A percentile compares a stretch with the other conserved stretches of the same genome.
These are phyloP conservation scores for Nigrospora osmanthi DNA, from an alignment of 2,329 filamentous ascomycete genomes.

Conservation along the genomic window DNA sequence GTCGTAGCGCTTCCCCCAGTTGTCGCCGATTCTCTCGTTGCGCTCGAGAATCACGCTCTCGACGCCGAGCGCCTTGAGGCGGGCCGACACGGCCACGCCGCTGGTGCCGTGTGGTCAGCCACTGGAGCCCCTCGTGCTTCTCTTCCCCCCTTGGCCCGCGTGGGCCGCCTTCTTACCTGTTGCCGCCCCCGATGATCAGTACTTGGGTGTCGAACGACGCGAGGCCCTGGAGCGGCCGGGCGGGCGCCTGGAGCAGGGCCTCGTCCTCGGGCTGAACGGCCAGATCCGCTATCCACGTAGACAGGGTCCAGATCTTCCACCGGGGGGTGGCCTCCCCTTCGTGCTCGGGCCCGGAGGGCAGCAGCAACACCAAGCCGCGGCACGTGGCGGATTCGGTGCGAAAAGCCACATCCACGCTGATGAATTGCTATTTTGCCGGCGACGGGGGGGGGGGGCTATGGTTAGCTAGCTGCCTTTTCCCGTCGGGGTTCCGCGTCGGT, in stretches of 20 bases:
- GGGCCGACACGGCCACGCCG: slow-evolving; percentile 22
- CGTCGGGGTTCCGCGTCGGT: too few species aligned
- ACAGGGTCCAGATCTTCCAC: slow-evolving; percentile 27
- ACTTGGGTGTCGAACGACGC: slow-evolving; percentile 21
- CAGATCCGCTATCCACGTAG: slow-evolving; percentile 18
- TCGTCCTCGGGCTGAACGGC: slow-evolving; percentile 18
- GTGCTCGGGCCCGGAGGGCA: slow-evolving; percentile 10
- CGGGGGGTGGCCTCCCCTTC: neutral
- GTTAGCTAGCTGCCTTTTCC: too few species aligned
- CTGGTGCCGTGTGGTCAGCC: slow-evolving; percentile 6
- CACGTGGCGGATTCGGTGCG: slow-evolving; percentile 18
- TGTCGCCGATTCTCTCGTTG: slow-evolving; percentile 26
- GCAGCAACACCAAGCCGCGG: slow-evolving; percentile 21
- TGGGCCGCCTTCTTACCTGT: slow-evolving; percentile 16
- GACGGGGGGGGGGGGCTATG: too few species aligned
- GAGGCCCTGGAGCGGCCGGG: slow-evolving; percentile 5
- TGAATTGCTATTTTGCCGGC: slow-evolving; percentile 16
- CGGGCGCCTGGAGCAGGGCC: slow-evolving; percentile 11
- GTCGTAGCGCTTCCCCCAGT: slow-evolving; percentile 30
- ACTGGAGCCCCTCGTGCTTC: too few species aligned
- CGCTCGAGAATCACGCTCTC: slow-evolving; percentile 26
- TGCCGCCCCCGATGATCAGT: slow-evolving; percentile 24
- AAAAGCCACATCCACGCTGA: slow-evolving; percentile 22
- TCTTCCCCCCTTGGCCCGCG: too few species aligned
- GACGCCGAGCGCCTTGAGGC: slow-evolving; percentile 27